These are phyloP conservation scores for Volutella citrinella DNA, from an alignment of 2,329 filamentous ascomycete genomes.

Conservation along the genomic window DNA sequence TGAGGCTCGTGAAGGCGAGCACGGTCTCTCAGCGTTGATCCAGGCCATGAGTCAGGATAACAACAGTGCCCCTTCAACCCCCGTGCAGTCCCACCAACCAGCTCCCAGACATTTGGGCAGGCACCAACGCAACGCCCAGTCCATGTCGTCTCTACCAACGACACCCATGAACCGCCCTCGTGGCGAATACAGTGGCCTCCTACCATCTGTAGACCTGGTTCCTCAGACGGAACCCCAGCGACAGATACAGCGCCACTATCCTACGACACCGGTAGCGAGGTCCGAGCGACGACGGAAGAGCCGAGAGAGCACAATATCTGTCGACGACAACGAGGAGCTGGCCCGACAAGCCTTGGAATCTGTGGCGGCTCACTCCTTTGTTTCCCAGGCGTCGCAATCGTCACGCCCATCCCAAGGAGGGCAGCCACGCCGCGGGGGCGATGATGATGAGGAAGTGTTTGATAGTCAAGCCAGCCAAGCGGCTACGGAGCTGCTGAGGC, in stretches of 20 bases:
- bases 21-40: slow-evolving; percentile 75
- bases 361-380: slow-evolving; percentile 41
- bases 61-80: slow-evolving; percentile 71
- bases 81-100: slow-evolving; percentile 46
- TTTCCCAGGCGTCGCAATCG: slow-evolving; percentile 21
- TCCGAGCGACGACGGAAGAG: slow-evolving; percentile 59
- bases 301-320: slow-evolving; percentile 83
- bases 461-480: slow-evolving; percentile 77
- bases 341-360: slow-evolving; percentile 52
- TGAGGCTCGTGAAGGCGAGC: slow-evolving; percentile 49
- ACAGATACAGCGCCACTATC: slow-evolving; percentile 37
- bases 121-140: slow-evolving; percentile 75
- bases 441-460: slow-evolving; percentile 51
- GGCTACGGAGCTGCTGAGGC: slow-evolving; percentile 71
- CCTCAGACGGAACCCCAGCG: slow-evolving; percentile 57
- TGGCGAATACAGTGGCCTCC: slow-evolving; percentile 49
- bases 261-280: slow-evolving; percentile 42
- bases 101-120: slow-evolving; percentile 50
- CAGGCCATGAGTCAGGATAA: slow-evolving; percentile 74
- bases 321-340: slow-evolving; percentile 57
- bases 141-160: slow-evolving; percentile 78
- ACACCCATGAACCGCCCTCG: slow-evolving; percentile 62
- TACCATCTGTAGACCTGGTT: slow-evolving; percentile 62
- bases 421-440: slow-evolving; percentile 16
- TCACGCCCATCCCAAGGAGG: slow-evolving; percentile 27